Evolutionary conservation across 2,329 filamentous ascomycete species (phyloP), one percentile per base, ranked within the genome.

Genomic region (Thermothelomyces thermophilus): DNA sequence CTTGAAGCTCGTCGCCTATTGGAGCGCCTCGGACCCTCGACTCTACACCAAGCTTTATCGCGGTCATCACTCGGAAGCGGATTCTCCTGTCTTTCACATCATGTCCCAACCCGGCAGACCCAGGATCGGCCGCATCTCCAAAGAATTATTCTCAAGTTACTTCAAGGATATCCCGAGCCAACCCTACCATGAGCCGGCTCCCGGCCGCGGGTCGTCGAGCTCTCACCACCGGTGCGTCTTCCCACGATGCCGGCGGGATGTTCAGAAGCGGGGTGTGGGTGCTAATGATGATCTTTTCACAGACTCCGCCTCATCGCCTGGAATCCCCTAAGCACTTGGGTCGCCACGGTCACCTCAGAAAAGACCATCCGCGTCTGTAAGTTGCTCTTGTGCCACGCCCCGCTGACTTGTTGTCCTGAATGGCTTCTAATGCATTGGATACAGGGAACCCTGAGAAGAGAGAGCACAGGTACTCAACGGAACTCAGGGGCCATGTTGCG

Each of bases 291-390:
- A 9, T 13, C 16, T 7, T 14, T n/a, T 5, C 30, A 47, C 56
- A 89, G 84, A 56, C 75, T 94, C 50, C 82, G 87, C 35, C 84
- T 86, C 1, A 83, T 97, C 57, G 84, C 87, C 34, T 97, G 91
- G 91, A 95, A 91, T 57, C 87, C 90, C 0, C 74, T 87, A 0
- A 90, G 91, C 30, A 86, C 81, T 8, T 74, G 93, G 52, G 82
- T 97, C 53, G 91, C 91, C 0, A 94, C 90, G 0, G 90, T 89
- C 3, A 79, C 84, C 5, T 72, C 75, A 20, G 83, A 88, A 62
- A 80, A 78, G 58, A 86, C 79, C 8, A 68, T 91, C 47, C 81
- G 87, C 60, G 83, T 90, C 41, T 91, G 87, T 82, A 63, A 63
- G 77, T 48, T 20, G 11, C 19, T n/a, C 31, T 8, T 43, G 13